Base-by-base conservation (phyloP, 1,284 basidiomycete genomes). In the Leccinum subrobustum region DNA sequence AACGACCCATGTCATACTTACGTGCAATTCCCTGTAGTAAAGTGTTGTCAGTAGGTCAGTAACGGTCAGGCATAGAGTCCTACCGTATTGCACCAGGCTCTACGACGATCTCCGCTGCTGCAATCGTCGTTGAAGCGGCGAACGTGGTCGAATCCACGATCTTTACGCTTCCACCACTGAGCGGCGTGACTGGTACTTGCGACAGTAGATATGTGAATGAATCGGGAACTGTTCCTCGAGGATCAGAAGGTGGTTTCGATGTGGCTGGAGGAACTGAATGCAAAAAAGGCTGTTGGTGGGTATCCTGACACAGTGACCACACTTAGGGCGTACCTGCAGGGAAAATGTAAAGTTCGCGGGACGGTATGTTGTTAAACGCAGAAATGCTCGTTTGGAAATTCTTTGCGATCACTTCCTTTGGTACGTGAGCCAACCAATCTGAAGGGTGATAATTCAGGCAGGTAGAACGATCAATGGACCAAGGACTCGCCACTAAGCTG, bases 131-230 rank as follows among this genome's bases (percentile, higher is more conserved):
- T 1, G 84, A 77, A 3, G 78, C 80, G 9, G 73, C 72, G 71
- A 88, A 89, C 18, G 78, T 83, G 52, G 76, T 77, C 1, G 81
- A 79, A 67, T 89, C 87, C 20, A 82, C 79, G 37, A 87, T 75
- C 68, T 86, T 88, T 44, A 87, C 81, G 0, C 79, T 76, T 37
- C 90, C 88, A 0, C 89, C 90, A 20, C 78, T 70, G 8, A 81
- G 70, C 5, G 81, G 51, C 80, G 76, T 7, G 76, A 73, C 9
- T 78, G n/a, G 79, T 67, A 37, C 62, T 80, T 73, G 6, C 74
- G 83, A 84, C 33, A 85, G 74, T 4, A 75, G 67, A 68, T 78
- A 87, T 1, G 80, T 76, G 73, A 83, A 88, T 3, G 85, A 78
- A 42, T 79, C 68, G 0, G 83, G 78, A 25, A 82, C 75, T 6